Evolutionary conservation across 495 filamentous ascomycete genomes (phyloP), one percentile per base, ranked within the genome.

Genomic region (Stereocaulon alpinum): DNA sequence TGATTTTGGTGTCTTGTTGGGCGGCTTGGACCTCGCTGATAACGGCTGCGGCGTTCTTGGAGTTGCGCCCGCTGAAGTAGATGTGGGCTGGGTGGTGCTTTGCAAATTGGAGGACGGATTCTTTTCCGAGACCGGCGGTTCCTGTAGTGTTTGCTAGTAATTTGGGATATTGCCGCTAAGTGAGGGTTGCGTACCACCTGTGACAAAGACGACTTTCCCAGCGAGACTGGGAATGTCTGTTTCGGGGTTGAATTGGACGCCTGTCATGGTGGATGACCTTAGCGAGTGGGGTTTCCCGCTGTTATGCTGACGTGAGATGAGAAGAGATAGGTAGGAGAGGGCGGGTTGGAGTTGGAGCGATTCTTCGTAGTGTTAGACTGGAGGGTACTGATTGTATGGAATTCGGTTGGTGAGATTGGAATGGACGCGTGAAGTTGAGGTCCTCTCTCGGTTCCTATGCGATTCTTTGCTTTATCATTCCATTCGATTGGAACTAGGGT

Each of bases 101-200:
- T 45, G 77, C 75, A 2, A 83, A 74, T 12, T 76, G 73, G 27
- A 76, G 67, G 40, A 82, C 69, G 9, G 80, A 76, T 54, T 79
- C 77, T 61, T 76, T 78, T 44, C 83, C 83, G 0, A 86, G 70
- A 0, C 85, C 85, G 32, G 74, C 69, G 51, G 78, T 86, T 50
- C 81, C 81, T 75, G 45, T 3, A 24, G 30, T 53, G 43, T 34
- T 24, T 20, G 17, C 55, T 17, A 58, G 44, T 53, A 4, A 53
- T 37, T 15, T 29, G 43, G n/a, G 10, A 24, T 7, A 22, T 53
- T 20, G 20, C 12, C 27, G 18, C 27, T 29, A 22, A 20, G 42
- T 27, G 30, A 49, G 58, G 43, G 49, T 43, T n/a, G 59, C 66
- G 18, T 47, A 72, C 74, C 72, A 14, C 72, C 77, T 4, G 76